Base-by-base conservation (phyloP, 148 eudicot genomes). In the Vaccinium myrtillus region DNA sequence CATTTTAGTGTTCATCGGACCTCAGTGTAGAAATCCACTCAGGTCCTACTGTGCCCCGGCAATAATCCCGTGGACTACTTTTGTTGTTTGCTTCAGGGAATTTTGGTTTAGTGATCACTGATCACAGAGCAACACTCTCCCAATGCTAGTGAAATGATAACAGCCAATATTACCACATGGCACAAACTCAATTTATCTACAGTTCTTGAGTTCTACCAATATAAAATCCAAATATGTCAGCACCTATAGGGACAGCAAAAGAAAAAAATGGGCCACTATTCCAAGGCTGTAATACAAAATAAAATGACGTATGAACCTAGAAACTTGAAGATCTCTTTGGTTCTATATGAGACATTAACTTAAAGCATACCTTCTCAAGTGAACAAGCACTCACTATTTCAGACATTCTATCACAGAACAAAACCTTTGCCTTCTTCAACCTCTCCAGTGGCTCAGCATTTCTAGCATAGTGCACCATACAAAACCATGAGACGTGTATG, bases 361-460 rank as follows among this genome's bases (percentile, higher is more conserved):
- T 78, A 25, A 25, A 63, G 16, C 83, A 79, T 89, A 96, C 99
- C 98, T 95, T 91, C 79, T 85, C 71, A 78, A 56, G 76, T n/a
- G 91, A 89, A 77, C 88, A 89, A 36, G 87, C 88, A 81, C 84
- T 78, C 11, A 91, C 86, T 54, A 87, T 84, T 61, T 82, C 84
- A 2, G 90, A 86, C 82, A 95, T 53, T 86, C 96, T 90, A 85
- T 95, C 92, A 51, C 89, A 88, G 86, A 97, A 95, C 77, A 91
- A 75, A 36, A 81, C 86, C 74, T 89, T 87, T 6, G 94, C 94
- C 89, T 91, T 92, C 91, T 97, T 93, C 88, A 97, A 83, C 86
- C 93, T 91, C 85, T 88, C 96, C 83, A 93, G 76, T 19, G 99
- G 99, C 93, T 94, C 88, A 85, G 99, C 97, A 87, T 94, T 92